Evolutionary conservation across 208 protist genomes (phyloP), one percentile per base, ranked within the genome.

Genomic region (Wallacemonas sp.): DNA sequence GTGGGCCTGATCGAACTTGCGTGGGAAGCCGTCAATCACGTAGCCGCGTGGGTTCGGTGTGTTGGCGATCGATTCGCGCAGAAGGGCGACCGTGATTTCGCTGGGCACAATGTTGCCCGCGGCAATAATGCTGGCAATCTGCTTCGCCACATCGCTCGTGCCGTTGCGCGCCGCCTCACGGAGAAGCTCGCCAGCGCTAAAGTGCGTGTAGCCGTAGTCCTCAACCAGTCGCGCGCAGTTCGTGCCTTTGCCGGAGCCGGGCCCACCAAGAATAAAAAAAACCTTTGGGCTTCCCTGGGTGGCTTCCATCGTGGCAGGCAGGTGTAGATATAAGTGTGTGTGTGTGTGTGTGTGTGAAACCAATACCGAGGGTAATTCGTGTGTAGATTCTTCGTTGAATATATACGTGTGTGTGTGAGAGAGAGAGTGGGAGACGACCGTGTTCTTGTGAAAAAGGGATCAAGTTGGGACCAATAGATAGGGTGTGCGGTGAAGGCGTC

Each of bases 11-110:
- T 93, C 90, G 39, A 71, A 60, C 64, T 92, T 93, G 33, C 93
- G 76, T 6, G 93, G 93, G 60, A 96, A 97, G 33, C 93, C 91
- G 67, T 96, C 90, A 44, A 96, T 82, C 29, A 97, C 60, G 59
- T 88, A 97, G n/a, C 90, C 90, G 33, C 46, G 54, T 0, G 86
- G 68, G 48, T 82, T 93, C 10, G 78, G 73, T n/a, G 73, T 24
- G 32, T 84, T 69, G 4, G 29, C 63, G 48, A 97, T 91, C n/a
- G 78, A 78, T 30, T 92, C 42, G 3, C 57, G 27, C 15, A 97
- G 65, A 24, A 96, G 77, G 39, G 80, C 82, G 38, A 97, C 83
- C 6, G 93, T 97, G 27, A 96, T 87, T 63, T 97, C 89, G 36
- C 78, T 86, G 4, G 88, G 88, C 2, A 96, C 91, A 54, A 96